Evolutionary conservation across 2,329 filamentous ascomycete species (phyloP).

Genomic region (Ascocoryne sarcoides): DNA sequence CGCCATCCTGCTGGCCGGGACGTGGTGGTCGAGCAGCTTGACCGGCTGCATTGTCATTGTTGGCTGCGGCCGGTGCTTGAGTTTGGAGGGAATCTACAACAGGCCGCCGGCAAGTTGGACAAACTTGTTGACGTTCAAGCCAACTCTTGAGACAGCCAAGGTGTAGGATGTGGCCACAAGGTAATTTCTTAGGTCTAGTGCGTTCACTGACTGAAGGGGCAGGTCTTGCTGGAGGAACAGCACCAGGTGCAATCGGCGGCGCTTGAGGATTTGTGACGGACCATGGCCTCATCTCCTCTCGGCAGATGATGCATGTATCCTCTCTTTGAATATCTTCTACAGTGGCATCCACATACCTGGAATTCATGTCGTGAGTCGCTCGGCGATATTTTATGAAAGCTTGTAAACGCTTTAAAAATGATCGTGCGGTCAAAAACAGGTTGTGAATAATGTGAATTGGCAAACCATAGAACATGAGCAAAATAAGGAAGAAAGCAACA

Average conservation of each 20-base stretch:
- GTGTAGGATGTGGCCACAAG: slow-evolving; percentile 91
- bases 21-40: slow-evolving; percentile 23
- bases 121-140: slow-evolving; percentile 95
- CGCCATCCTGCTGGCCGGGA: slow-evolving; percentile 32
- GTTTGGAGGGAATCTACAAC: slow-evolving; percentile 47
- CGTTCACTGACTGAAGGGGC: slow-evolving; percentile 60
- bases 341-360: slow-evolving; percentile 80
- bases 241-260: slow-evolving; percentile 29
- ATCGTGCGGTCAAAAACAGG: slow-evolving; percentile 85
- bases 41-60: slow-evolving; percentile 21
- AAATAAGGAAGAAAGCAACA: slow-evolving; percentile 82
- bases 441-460: slow-evolving; percentile 96
- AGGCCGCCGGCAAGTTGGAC: slow-evolving; percentile 83
- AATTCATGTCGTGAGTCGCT: slow-evolving; percentile 89
- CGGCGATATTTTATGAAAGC: slow-evolving; percentile 86
- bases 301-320: slow-evolving; percentile 94
- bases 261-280: slow-evolving; percentile 37
- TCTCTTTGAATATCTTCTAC: slow-evolving; percentile 75
- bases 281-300: slow-evolving; percentile 91
- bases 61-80: slow-evolving; percentile 23
- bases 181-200: slow-evolving; percentile 85
- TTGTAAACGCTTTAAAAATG: slow-evolving; percentile 81
- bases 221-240: slow-evolving; percentile 29
- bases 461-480: slow-evolving; percentile 87
- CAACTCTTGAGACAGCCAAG: slow-evolving; percentile 92